Evolutionary conservation across 176 grass and related monocot genomes (phyloP), one percentile per base, ranked within the genome.

Genomic region (Melocanna baccifera): DNA sequence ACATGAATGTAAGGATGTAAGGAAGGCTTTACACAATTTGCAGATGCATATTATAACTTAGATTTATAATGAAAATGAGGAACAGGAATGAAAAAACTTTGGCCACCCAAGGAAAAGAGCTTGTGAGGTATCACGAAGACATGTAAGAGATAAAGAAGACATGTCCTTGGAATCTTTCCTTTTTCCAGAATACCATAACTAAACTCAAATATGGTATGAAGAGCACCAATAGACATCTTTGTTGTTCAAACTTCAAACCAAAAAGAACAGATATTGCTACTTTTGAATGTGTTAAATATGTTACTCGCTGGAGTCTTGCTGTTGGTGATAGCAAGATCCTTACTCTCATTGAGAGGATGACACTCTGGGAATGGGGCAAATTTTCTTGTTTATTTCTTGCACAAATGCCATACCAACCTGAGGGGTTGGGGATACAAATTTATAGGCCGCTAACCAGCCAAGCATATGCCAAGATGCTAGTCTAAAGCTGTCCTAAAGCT

Each of bases 211-310:
- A 55, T 66, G 34, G 28, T 25, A 70, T 47, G 37, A 59, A 56
- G 37, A 36, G 71, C 36, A n/a, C 25, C 22, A 12, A 40, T 77
- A 77, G 40, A 61, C 40, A 71, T 46, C 28, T 39, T 48, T 78
- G 22, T 58, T 78, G 14, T 73, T 62, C 57, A 50, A 79, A 78
- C 2, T 64, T 51, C 57, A 62, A 86, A 78, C 12, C 39, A 79
- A 72, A 86, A 28, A 1, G 48, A 61, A 50, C 39, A 53, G 18
- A 25, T 66, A 25, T 43, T 71, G 46, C 18, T 66, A 55, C n/a
- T 66, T 74, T 19, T 74, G 5, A 82, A 84, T 65, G 53, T 78
- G 57, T 57, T 48, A 64, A 79, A 72, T 79, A n/a, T n/a, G n/a
- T n/a, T n/a, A n/a, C n/a, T n/a, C n/a, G n/a, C n/a, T n/a, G n/a